Base-by-base conservation (phyloP, 345 rosid species). In the Limnanthes douglasii region DNA sequence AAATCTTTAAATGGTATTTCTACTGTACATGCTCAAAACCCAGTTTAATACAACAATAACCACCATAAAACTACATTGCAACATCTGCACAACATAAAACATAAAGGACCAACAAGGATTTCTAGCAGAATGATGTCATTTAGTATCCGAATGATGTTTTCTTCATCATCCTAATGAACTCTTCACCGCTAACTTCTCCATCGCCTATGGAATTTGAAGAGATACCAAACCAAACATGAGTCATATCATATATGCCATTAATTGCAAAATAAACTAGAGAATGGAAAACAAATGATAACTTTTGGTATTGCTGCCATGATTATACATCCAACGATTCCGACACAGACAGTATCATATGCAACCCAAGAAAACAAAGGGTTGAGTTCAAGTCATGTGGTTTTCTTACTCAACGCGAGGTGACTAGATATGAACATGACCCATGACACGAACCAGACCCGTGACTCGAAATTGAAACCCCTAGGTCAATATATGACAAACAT, bases 161-260 rank as follows among this genome's bases (percentile, higher is more conserved):
- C 55, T 48, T 76, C 96, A 79, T 85, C 72, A 73, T 73, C 75
- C 59, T 61, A 36, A 71, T 43, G 65, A 85, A 85, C 43, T 85
- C 96, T 0, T 85, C 80, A 29, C 52, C 18, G 21, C 41, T 50
- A 20, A 85, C 81, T 64, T 80, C 85, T 37, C 82, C 82, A 57
- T 85, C 96, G 48, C 14, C 96, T 85, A 54, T 21, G 45, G 18
- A 51, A 53, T 43, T 37, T 37, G 19, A 12, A 2, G 34, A 40
- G 34, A 55, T 15, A 11, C 6, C 21, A 40, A 26, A 18, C 11
- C 20, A 46, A 38, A 11, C 32, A 11, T 8, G 8, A 26, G 8
- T 26, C n/a, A n/a, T n/a, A n/a, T n/a, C n/a, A n/a, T n/a, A n/a
- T n/a, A n/a, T n/a, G n/a, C n/a, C n/a, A n/a, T n/a, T n/a, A n/a